Evolutionary conservation across 2,329 filamentous ascomycete species (phyloP), one percentile per base, ranked within the genome.

Genomic region (Passalora sequoiae): DNA sequence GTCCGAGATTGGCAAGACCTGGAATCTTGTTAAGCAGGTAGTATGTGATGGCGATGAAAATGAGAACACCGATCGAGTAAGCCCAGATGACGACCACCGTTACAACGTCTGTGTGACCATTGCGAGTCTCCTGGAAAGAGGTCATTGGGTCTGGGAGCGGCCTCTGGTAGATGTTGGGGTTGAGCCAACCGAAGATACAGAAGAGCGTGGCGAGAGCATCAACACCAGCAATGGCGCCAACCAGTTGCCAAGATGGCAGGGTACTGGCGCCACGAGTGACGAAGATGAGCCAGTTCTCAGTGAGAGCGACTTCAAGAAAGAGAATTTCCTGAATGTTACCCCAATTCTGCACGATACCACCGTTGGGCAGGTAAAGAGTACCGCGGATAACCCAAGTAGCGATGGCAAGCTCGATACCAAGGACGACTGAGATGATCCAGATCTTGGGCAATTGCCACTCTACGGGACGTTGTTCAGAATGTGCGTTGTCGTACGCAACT

Each of bases 391-490:
- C 72, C 84, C 84, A 88, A 57, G 84, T 88, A 48, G 72, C 83
- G 32, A 77, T 61, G 43, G 84, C 83, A 30, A 88, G 80, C 32
- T 86, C 68, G 24, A 77, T 54, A 65, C 84, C 84, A 38, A 87
- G 76, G 47, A 84, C 69, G 54, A 84, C 72, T 50, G 77, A 82
- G 60, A 88, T 86, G 54, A 87, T 75, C 84, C 83, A 87, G 63
- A 87, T 87, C 75, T 87, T 88, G 53, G 83, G 83, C 53, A 88
- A 66, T 69, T 88, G 84, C 84, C 84, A 88, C 66, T 87, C 83
- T 58, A 87, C 84, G 10, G 84, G 84, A 28, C 83, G 80, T 48
- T 74, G 74, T 62, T 88, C 84, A 58, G 80, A 86, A 70, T 86
- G 80, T 35, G 84, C 84, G 64, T 87, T 86, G 63, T 88, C 84